phyloP scores from a whole-genome alignment of 1,284 basidiomycete species.

The Puccinia triticina region DNA sequence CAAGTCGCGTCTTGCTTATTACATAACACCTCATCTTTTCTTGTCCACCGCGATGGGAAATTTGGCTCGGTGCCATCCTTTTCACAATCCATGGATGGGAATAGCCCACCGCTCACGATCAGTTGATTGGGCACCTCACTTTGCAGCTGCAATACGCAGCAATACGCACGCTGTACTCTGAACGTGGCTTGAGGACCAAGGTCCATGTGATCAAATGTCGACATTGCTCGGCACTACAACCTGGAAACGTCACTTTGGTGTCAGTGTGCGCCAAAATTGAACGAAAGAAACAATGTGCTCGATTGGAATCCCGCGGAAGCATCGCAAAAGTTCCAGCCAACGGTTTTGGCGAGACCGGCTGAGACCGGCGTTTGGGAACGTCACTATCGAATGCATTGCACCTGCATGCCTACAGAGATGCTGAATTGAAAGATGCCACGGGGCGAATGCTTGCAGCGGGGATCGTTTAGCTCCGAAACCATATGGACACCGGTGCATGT shows the following conservation, averaged over 20 bases:
- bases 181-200: background rate
- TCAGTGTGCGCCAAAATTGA: background rate
- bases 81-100: too few relatives aligned
- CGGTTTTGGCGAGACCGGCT: too few relatives aligned
- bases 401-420: too few relatives aligned
- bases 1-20: too few relatives aligned
- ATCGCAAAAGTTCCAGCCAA: background rate
- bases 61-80: too few relatives aligned
- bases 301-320: background rate
- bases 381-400: background rate
- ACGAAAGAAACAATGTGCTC: background rate
- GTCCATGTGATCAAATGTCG: background rate
- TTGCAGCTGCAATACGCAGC: too few relatives aligned
- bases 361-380: background rate
- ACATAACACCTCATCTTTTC: too few relatives aligned
- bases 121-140: too few relatives aligned
- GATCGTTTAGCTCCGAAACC: background rate
- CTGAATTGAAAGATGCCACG: constrained; percentile 10
- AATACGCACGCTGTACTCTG: background rate
- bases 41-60: too few relatives aligned
- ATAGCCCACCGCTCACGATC: too few relatives aligned
- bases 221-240: background rate
- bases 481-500: background rate
- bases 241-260: background rate
- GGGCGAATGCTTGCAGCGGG: background rate